phyloP scores from a whole-genome alignment of 2,329 filamentous ascomycete species.

The Monosporascus ibericus region DNA sequence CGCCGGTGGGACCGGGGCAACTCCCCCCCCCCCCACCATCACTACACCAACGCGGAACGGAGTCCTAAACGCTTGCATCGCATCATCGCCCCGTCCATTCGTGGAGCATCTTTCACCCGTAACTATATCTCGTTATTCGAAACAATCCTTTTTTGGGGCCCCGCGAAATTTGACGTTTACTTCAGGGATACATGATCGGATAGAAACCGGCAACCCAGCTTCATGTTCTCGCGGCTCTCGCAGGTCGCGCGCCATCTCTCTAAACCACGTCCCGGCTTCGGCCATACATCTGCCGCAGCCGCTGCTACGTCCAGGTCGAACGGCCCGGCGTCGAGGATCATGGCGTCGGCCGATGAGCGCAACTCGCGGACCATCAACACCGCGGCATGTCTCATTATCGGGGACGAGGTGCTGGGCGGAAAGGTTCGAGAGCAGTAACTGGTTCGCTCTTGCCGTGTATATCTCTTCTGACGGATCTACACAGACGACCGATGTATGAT shows the following conservation, averaged over 20 bases:
- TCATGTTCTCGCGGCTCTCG: slow-evolving; percentile 71
- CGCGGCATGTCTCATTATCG: slow-evolving; percentile 88
- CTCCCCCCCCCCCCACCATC: too few relatives aligned
- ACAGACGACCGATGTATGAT: slow-evolving; percentile 28
- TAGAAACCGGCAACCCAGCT: slow-evolving; percentile 1
- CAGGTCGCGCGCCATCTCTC: slow-evolving; percentile 69
- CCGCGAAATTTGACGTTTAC: too few relatives aligned
- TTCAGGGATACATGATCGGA: too few relatives aligned
- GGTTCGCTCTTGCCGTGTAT: slow-evolving; percentile 13
- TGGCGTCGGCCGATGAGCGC: slow-evolving; percentile 48
- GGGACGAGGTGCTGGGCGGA: slow-evolving; percentile 92
- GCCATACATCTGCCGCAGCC: slow-evolving; percentile 37
- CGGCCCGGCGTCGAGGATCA: slow-evolving; percentile 28
- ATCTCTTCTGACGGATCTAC: slow-evolving; percentile 6
- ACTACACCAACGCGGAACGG: too few relatives aligned
- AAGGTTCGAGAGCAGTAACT: slow-evolving; percentile 57
- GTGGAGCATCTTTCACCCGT: too few relatives aligned
- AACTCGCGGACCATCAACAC: slow-evolving; percentile 71
- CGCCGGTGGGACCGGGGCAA: too few relatives aligned
- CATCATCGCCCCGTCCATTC: too few relatives aligned
- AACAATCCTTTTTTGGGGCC: too few relatives aligned
- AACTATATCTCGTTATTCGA: too few relatives aligned
- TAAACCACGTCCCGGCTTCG: slow-evolving; percentile 52
- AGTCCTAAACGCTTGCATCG: too few relatives aligned
- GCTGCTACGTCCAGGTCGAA: slow-evolving; percentile 18